These are phyloP conservation scores for Magnusiomyces suaveolens DNA, from an alignment of 1,139 yeast species.

Conservation along the genomic window DNA sequence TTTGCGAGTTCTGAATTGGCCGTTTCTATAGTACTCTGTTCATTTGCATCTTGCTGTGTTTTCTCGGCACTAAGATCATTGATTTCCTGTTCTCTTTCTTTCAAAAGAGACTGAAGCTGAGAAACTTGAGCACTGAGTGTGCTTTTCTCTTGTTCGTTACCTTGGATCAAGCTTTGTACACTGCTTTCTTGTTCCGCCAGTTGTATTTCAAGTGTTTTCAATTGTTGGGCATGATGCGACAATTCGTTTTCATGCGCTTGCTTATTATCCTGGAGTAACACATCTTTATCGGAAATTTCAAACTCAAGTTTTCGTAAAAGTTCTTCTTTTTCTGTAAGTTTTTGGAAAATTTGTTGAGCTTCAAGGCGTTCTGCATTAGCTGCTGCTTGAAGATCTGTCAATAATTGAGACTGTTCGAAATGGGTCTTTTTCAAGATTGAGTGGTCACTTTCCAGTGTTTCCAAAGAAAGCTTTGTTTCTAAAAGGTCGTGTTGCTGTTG, in stretches of 20 bases:
- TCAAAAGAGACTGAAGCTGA: not conserved
- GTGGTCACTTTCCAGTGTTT: not conserved
- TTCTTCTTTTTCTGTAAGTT: not conserved
- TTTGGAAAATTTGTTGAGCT: not conserved
- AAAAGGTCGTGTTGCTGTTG: not conserved
- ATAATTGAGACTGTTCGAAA: not conserved
- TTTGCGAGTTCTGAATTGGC: conserved; percentile 2
- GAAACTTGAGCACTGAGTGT: not conserved
- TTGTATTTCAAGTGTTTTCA: not conserved
- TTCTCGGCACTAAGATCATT: not conserved
- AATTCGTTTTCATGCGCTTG: not conserved
- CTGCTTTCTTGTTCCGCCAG: not conserved
- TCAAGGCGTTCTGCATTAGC: not conserved
- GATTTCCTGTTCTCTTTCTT: not conserved
- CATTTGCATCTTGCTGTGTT: not conserved
- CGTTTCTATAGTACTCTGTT: not conserved
- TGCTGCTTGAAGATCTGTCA: not conserved
- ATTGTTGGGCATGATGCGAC: not conserved
- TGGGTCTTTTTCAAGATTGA: not conserved
- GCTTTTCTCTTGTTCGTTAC: not conserved
- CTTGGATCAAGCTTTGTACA: not conserved
- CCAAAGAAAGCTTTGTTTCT: not conserved
- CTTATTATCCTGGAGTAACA: not conserved
- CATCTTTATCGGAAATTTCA: not conserved
- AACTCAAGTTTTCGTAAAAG: not conserved